Base-by-base conservation (phyloP, 2,329 filamentous ascomycete species). In the Colletotrichum sp. region DNA sequence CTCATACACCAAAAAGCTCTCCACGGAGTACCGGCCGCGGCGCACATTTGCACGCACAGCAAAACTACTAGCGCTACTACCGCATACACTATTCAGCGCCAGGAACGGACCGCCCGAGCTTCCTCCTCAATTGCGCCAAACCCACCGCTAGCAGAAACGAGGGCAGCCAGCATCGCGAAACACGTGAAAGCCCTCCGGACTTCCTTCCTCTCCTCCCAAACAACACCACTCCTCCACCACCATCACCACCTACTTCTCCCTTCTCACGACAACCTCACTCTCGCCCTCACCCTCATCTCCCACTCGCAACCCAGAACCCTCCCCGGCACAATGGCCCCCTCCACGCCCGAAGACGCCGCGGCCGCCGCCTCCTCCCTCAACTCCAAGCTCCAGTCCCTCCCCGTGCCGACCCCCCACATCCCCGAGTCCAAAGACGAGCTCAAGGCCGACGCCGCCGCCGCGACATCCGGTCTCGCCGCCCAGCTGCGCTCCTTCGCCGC, bases 401-500 rank as follows among this genome's bases (percentile, higher is more conserved):
- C 84, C 69, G 82, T 88, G 81, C 83, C 75, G 80, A 83, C 75
- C 30, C 87, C 88, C 30, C 86, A 85, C 80, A 82, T 88, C 61
- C 81, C 88, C 72, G 85, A 88, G 79, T 83, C 83, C 75, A 85
- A 85, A 79, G 84, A 85, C 21, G 87, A 88, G 81, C 81, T 88
- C 75, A 86, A 88, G 79, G 82, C 82, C 52, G 84, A 87, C 48
- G 84, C 85, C 24, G 83, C 84, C 72, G 85, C 83, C 6, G 86
- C 83, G 7, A 83, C 84, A 18, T 84, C 81, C 39, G 79, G 83
- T 18, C 81, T 85, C 68, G 80, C 86, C 16, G 83, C 90, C 24
- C 90, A 92, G 84, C 85, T 98, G 78, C 94, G 96, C 76, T 97
- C 96, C 57, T 91, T 99, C 68, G 93, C 90, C 10, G 96, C 96